Conservation (phyloP, 345 rosid species). For the Jatropha curcas region DNA sequence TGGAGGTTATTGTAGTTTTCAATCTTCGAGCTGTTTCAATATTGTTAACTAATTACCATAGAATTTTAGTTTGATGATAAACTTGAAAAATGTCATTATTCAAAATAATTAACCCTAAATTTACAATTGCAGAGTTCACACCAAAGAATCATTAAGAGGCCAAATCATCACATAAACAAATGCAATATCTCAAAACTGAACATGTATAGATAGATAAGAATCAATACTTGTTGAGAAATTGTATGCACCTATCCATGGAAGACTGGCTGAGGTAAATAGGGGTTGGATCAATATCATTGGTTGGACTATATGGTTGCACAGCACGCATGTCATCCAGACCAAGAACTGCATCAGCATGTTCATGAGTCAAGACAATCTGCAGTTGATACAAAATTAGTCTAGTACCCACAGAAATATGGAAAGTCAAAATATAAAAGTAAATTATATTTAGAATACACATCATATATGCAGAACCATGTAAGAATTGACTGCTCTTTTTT, state of each 20-base stretch:
- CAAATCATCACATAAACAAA: background rate
- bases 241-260: slow-evolving; percentile 80
- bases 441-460: no score
- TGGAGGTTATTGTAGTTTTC: no score
- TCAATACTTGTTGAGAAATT: background rate
- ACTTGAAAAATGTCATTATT: background rate
- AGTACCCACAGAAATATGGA: background rate
- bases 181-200: background rate
- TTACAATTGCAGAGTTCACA: background rate
- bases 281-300: slow-evolving; percentile 82
- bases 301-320: slow-evolving; percentile 75
- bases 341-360: slow-evolving; percentile 98
- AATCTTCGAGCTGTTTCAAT: background rate
- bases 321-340: slow-evolving; percentile 92
- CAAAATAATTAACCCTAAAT: background rate
- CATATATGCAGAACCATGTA: no score
- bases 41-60: background rate
- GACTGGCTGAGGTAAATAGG: slow-evolving; percentile 58
- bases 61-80: background rate
- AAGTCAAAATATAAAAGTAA: no score
- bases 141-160: background rate
- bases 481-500: no score
- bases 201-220: background rate
- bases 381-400: slow-evolving; percentile 26
- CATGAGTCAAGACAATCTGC: slow-evolving; percentile 98